Conservation (phyloP, 1,139 yeast genomes). For the Geotrichum reessii region DNA sequence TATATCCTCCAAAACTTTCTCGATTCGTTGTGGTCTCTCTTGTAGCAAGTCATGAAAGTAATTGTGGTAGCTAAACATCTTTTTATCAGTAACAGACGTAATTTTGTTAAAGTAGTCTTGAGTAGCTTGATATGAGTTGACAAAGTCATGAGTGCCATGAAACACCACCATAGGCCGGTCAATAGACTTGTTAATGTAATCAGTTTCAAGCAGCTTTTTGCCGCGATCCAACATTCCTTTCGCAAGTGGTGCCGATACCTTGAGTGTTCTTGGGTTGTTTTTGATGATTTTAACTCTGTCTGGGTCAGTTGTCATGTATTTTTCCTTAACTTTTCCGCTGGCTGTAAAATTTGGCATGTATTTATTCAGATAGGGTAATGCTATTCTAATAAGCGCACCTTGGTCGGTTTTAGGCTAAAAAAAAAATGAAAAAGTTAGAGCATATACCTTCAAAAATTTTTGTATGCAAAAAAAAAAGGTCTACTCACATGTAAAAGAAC, state of each 20-base stretch:
- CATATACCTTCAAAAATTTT: not conserved
- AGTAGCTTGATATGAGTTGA: conserved; percentile 50
- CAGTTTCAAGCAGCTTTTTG: conserved; percentile 42
- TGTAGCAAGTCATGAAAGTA: conserved; percentile 35
- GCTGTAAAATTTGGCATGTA: conserved; percentile 52
- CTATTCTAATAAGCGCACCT: conserved; percentile 41
- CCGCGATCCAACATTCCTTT: conserved; percentile 67
- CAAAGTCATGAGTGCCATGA: conserved; percentile 49
- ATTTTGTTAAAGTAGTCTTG: not conserved
- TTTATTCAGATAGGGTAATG: conserved; percentile 47
- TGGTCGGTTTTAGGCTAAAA: conserved; percentile 46
- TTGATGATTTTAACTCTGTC: conserved; percentile 26
- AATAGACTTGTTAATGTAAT: conserved; percentile 43
- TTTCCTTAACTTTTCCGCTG: conserved; percentile 51
- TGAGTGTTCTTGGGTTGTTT: conserved; percentile 38
- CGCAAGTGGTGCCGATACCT: conserved; percentile 46
- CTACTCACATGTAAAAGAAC: conserved; percentile 44
- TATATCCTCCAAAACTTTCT: conserved; percentile 37
- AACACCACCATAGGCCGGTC: conserved; percentile 46
- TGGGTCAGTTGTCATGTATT: conserved; percentile 52
- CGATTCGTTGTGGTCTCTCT: conserved; percentile 42
- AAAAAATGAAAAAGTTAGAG: not conserved
- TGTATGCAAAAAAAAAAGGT: conserved; percentile 40
- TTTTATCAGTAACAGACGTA: conserved; percentile 29
- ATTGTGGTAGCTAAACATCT: conserved; percentile 35